A percentile compares a stretch with the other conserved stretches of the same genome.
These are phyloP conservation scores for Artomyces pyxidatus DNA, from an alignment of 768 basidiomycete species.

Conservation along the genomic window DNA sequence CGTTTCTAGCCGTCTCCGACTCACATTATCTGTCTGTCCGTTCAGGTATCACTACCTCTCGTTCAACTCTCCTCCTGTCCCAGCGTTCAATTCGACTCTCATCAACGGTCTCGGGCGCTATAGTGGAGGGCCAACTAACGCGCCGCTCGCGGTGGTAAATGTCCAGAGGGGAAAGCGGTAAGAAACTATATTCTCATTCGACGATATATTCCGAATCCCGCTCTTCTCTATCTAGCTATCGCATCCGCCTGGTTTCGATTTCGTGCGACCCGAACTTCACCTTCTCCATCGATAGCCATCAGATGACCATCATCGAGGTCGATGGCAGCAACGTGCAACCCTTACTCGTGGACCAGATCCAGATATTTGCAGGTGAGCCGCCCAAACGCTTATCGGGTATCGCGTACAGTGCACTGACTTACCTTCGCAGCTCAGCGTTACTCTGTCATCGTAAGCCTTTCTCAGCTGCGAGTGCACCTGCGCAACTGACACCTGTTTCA, in stretches of 20 bases:
- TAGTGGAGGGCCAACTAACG: slow-evolving; percentile 31
- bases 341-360: too few species aligned
- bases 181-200: too few species aligned
- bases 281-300: too few species aligned
- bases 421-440: neutral
- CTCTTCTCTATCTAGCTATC: too few species aligned
- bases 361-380: too few species aligned
- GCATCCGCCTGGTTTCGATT: neutral
- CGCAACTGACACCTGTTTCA: neutral
- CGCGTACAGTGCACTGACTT: neutral
- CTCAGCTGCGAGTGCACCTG: neutral
- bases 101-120: slow-evolving; percentile 47
- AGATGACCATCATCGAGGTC: too few species aligned
- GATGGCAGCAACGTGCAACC: too few species aligned
- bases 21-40: neutral
- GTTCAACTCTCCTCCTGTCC: slow-evolving; percentile 19
- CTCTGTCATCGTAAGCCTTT: slow-evolving; percentile 1
- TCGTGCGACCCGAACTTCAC: too few species aligned
- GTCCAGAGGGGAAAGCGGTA: slow-evolving; percentile 28
- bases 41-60: slow-evolving; percentile 33
- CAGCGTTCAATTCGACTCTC: slow-evolving; percentile 27
- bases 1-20: neutral
- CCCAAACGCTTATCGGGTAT: neutral
- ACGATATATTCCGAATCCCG: too few species aligned
- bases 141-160: slow-evolving; percentile 36